A percentile compares a stretch with the other conserved stretches of the same genome.
Conservation (phyloP, 1,284 basidiomycete species). For the Apiotrichum brassicae region DNA sequence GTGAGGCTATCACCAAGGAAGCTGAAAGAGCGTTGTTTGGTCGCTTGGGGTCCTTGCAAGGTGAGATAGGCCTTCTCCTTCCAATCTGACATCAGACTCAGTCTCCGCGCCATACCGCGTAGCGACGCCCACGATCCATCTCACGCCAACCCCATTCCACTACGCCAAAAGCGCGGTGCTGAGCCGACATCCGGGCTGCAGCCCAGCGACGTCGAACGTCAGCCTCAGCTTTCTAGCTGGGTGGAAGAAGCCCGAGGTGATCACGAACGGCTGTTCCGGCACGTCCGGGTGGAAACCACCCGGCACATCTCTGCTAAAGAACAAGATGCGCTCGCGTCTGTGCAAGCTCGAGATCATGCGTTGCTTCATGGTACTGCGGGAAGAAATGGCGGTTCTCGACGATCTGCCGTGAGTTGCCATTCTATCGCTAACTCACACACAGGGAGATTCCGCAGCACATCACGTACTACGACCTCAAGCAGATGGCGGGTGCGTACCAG, state of each 20-base stretch:
- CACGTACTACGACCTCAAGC: conserved; percentile 49
- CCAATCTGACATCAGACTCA: conserved; percentile 2
- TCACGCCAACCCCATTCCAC: conserved; percentile 48
- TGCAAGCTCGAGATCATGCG: conserved; percentile 49
- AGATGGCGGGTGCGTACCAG: conserved; percentile 48
- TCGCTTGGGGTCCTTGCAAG: conserved; percentile 16
- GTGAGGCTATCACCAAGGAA: conserved; percentile 58
- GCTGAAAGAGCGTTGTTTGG: conserved; percentile 52
- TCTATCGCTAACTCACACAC: neutral
- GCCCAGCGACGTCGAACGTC: conserved; percentile 21
- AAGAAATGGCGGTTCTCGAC: conserved; percentile 7
- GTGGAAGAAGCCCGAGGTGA: conserved; percentile 58
- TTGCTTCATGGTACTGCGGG: conserved; percentile 38
- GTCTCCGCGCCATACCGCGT: conserved; percentile 37
- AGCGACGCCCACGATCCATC: conserved; percentile 48
- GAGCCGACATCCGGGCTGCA: conserved; percentile 47
- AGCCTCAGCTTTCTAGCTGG: conserved; percentile 16
- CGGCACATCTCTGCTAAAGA: conserved; percentile 20
- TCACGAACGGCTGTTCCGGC: conserved; percentile 17
- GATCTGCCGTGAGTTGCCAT: neutral
- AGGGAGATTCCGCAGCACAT: neutral
- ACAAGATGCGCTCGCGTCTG: conserved; percentile 24
- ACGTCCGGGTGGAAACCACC: conserved; percentile 31
- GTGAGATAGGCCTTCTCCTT: conserved; percentile 9
- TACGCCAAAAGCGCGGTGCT: conserved; percentile 1